Evolutionary conservation across 805 yeast genomes (phyloP), one percentile per base, ranked within the genome.

Genomic region (Saitoella complicata): DNA sequence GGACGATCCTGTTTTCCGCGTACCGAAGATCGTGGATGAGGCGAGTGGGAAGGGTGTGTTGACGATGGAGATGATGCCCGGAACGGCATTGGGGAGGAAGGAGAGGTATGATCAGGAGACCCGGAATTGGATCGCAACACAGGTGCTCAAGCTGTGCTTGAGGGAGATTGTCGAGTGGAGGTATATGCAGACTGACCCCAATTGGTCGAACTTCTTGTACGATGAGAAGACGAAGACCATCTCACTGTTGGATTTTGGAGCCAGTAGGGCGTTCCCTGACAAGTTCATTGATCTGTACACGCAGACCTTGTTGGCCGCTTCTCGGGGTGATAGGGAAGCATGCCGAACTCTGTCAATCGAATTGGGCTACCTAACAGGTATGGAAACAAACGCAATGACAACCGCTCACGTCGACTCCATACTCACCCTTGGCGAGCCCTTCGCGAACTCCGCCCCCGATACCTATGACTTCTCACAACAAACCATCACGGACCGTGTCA

Each of bases 131-230:
- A 78, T 91, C 43, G 93, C 94, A 11, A 73, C 83, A 3, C 72
- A 80, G 51, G 77, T 91, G 43, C 81, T 91, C 95, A 72, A 84
- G 51, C 68, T 91, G 38, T 86, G 95, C 57, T 65, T 91, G 41
- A 68, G 72, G 53, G 98, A 91, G 63, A 82, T 91, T 59, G 83
- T 86, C 9, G 66, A 73, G 53, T 87, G 80, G 66, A 73, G 72
- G 55, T 88, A 80, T 64, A 91, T 91, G 98, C 98, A 91, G 64
- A 88, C 97, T 1, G 98, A 91, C 64, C 98, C 98, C 43, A 91
- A 91, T 61, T 91, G 98, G 98, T 96, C 98, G 39, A 91, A 91
- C 61, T 91, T 91, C 64, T 64, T 91, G 48, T 86, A 82, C 65
- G 86, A 91, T 57, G 68, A 68, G 33, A 53, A 65, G n/a, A 76